Percentiles rank a stretch among this genome's conserved stretches.
These are phyloP conservation scores for Coffea eugenioides DNA, from an alignment of 257 asterid genomes.

Conservation along the genomic window DNA sequence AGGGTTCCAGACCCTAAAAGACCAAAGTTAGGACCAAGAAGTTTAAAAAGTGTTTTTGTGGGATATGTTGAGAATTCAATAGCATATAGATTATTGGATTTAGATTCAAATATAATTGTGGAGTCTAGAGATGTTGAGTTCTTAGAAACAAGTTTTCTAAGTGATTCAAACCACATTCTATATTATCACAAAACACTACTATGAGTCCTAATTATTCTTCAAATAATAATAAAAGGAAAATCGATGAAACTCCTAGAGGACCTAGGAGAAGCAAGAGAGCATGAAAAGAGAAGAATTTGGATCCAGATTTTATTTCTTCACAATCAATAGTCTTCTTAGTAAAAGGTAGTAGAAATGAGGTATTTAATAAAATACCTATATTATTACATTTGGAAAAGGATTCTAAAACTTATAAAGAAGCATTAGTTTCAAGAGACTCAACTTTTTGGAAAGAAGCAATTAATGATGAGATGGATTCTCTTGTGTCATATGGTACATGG, in stretches of 20 bases:
- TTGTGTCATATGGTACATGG: not conserved
- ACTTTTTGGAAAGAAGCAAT: not conserved
- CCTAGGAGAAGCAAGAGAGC: not conserved
- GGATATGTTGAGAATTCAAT: not conserved
- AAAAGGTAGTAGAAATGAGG: not conserved
- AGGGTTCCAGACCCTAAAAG: not conserved
- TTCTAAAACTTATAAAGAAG: not conserved
- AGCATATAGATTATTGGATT: not conserved
- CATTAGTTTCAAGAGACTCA: not conserved
- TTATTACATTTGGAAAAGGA: not conserved
- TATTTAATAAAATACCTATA: not conserved
- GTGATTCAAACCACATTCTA: too few relatives aligned
- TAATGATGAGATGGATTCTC: not conserved
- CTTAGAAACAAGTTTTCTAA: not conserved
- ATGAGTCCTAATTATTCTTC: too few relatives aligned
- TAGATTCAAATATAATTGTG: not conserved
- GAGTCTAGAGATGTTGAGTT: not conserved
- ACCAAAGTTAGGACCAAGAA: not conserved
- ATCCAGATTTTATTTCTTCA: not conserved
- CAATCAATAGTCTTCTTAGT: not conserved
- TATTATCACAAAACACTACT: not conserved
- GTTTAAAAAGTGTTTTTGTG: not conserved
- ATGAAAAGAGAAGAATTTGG: not conserved
- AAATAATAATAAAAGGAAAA: too few relatives aligned
- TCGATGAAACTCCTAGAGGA: not conserved